Conservation (phyloP, 495 filamentous ascomycete genomes). For the Cercophora scortea region DNA sequence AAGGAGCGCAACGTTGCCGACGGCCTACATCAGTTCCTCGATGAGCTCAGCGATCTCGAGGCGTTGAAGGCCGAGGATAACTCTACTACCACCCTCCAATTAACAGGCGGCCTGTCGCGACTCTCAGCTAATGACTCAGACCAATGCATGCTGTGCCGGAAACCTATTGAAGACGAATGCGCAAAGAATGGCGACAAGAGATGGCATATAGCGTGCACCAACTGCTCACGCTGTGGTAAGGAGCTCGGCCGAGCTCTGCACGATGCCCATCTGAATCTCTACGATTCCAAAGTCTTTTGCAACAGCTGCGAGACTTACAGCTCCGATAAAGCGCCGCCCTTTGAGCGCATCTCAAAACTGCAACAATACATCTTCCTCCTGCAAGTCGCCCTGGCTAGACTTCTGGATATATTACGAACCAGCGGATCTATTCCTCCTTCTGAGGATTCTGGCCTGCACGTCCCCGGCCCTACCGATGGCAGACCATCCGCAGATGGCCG, state of each 20-base stretch:
- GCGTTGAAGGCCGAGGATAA: conserved; percentile 58
- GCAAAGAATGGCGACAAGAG: conserved; percentile 59
- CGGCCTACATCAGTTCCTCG: conserved; percentile 72
- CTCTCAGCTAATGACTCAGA: conserved; percentile 75
- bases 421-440: conserved; percentile 73
- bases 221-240: conserved; percentile 64
- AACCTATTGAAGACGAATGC: conserved; percentile 92
- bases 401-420: conserved; percentile 76
- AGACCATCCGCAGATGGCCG: conserved; percentile 44
- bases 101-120: conserved; percentile 61
- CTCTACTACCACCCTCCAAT: conserved; percentile 53
- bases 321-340: conserved; percentile 26
- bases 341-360: conserved; percentile 66
- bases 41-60: conserved; percentile 69
- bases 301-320: conserved; percentile 43
- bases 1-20: conserved; percentile 66
- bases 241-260: conserved; percentile 58
- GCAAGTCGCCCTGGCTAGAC: conserved; percentile 80
- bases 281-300: conserved; percentile 62
- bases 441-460: conserved; percentile 65
- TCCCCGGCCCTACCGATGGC: conserved; percentile 60
- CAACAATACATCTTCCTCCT: conserved; percentile 92
- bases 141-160: conserved; percentile 70
- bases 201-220: conserved; percentile 77
- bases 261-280: conserved; percentile 59